phyloP scores from a whole-genome alignment of 345 rosid species.

The Eucalyptus lansdowneana region DNA sequence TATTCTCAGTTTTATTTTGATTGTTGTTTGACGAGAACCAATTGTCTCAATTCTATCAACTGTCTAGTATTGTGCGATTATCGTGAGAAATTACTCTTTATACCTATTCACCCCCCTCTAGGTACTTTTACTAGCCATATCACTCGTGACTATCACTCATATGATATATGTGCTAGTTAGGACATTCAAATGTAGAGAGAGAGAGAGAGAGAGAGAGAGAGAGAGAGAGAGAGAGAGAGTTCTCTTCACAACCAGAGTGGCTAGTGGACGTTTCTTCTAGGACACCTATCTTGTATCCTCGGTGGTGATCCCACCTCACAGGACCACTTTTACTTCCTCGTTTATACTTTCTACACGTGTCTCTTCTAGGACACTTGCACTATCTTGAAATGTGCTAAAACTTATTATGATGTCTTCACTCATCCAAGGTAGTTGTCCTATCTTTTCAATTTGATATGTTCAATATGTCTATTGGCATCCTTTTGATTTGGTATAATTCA shows the following conservation, averaged over 20 bases:
- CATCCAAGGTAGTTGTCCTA: not conserved
- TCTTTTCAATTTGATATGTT: not conserved
- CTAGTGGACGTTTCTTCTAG: conserved; percentile 4
- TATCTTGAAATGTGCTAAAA: not conserved
- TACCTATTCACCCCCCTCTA: too few relatives aligned
- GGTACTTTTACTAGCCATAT: too few relatives aligned
- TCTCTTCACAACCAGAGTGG: conserved; percentile 11
- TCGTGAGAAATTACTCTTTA: too few relatives aligned
- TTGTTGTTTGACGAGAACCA: too few relatives aligned
- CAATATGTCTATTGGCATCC: not conserved
- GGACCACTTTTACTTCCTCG: not conserved
- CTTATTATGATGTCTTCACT: not conserved
- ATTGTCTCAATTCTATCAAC: too few relatives aligned
- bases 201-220: not conserved
- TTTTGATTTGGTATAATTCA: not conserved
- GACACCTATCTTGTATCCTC: not conserved
- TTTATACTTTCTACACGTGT: not conserved
- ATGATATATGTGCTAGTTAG: not conserved
- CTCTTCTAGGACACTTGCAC: conserved; percentile 13
- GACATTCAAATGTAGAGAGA: not conserved
- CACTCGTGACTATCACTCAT: not conserved
- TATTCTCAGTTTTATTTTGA: too few relatives aligned
- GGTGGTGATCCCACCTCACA: not conserved
- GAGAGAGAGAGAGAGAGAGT: not conserved
- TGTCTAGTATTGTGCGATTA: too few relatives aligned